Percentiles rank a stretch among this genome's conserved stretches.
These are phyloP conservation scores for Iris macrosiphon DNA, from an alignment of 106 monocot species.

Conservation along the genomic window DNA sequence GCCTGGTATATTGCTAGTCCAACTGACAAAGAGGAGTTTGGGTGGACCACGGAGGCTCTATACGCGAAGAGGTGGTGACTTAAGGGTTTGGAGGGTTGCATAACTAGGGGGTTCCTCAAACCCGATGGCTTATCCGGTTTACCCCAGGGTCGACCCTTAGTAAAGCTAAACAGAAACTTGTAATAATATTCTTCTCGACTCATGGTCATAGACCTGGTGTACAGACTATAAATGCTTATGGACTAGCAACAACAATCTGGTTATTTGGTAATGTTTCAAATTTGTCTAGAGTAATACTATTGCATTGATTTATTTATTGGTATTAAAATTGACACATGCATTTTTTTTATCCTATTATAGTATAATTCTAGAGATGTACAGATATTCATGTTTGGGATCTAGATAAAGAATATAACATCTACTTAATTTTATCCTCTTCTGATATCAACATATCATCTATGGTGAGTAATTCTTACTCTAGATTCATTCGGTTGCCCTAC, in stretches of 20 bases:
- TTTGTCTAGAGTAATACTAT: not conserved
- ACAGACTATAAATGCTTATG: slow-evolving; percentile 44
- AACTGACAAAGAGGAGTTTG: no score
- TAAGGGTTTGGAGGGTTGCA: no score
- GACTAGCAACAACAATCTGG: slow-evolving; percentile 97
- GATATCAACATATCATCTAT: slow-evolving; percentile 65
- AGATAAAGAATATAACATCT: slow-evolving; percentile 74
- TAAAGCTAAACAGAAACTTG: slow-evolving; percentile 76
- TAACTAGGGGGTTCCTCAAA: no score
- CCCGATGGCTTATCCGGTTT: no score
- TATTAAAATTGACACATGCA: not conserved
- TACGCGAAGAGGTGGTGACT: no score
- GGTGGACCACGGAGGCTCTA: no score
- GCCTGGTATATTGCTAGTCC: no score
- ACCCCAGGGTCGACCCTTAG: no score
- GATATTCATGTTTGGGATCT: slow-evolving; percentile 84
- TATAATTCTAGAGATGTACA: slow-evolving; percentile 71
- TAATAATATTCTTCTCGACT: slow-evolving; percentile 85
- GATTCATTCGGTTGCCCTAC: no score
- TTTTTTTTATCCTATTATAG: slow-evolving; percentile 15
- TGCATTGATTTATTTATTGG: not conserved
- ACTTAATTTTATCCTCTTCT: slow-evolving; percentile 46
- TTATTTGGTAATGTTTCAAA: slow-evolving; percentile 47
- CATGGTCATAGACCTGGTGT: slow-evolving; percentile 41
- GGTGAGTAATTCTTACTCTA: slow-evolving; percentile 49